phyloP scores from a whole-genome alignment of 768 basidiomycete genomes.

The Trametes villosa region DNA sequence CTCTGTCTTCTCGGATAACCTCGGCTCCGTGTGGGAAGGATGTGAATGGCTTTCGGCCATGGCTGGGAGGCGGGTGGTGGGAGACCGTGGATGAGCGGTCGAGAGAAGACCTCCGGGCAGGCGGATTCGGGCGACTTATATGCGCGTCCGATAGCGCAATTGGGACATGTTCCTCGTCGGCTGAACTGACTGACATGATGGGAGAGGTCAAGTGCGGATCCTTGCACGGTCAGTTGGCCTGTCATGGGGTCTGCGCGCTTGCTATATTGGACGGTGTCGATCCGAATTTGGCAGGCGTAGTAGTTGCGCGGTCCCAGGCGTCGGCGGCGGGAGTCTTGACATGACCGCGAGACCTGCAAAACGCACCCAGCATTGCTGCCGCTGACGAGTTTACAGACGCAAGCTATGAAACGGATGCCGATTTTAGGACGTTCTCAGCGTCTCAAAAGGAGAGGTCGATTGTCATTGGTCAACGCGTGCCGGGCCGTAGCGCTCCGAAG shows the following conservation, averaged over 20 bases:
- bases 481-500: too few relatives aligned
- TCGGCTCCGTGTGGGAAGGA: constrained; percentile 6
- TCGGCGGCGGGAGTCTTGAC: too few relatives aligned
- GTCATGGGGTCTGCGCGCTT: constrained; percentile 16
- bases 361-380: too few relatives aligned
- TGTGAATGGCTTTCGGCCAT: constrained; percentile 1
- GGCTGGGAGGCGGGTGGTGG: not conserved
- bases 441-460: too few relatives aligned
- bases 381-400: too few relatives aligned
- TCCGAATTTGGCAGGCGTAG: constrained; percentile 10
- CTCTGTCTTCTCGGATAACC: constrained; percentile 11
- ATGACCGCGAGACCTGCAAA: too few relatives aligned
- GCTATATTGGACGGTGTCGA: not conserved
- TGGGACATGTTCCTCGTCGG: not conserved
- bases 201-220: constrained; percentile 14
- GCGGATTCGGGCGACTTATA: constrained; percentile 1
- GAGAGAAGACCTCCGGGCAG: not conserved
- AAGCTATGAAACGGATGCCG: too few relatives aligned
- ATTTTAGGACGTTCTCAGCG: too few relatives aligned
- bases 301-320: too few relatives aligned
- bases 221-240: constrained; percentile 8
- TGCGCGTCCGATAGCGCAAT: not conserved
- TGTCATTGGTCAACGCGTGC: too few relatives aligned
- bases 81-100: not conserved
- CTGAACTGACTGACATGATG: constrained; percentile 2